Conservation (phyloP, 2,329 filamentous ascomycete species). For the Drechslera avenae region DNA sequence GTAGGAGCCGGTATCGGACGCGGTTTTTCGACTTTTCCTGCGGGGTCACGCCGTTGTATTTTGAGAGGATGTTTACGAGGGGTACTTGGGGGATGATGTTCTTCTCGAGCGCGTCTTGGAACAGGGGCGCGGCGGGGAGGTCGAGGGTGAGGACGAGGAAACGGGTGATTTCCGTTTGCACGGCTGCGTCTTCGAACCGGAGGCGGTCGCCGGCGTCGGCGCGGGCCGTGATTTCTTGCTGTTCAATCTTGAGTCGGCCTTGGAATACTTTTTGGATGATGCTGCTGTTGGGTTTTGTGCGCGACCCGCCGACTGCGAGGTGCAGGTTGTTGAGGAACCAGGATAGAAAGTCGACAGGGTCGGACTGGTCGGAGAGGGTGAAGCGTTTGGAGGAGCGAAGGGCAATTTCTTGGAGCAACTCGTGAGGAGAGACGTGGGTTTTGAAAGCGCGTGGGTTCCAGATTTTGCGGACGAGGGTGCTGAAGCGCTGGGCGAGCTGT, state of each 20-base stretch:
- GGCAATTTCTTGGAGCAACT: slow-evolving; percentile 92
- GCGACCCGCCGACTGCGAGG: slow-evolving; percentile 85
- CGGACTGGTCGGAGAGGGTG: slow-evolving; percentile 85
- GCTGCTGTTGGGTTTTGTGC: slow-evolving; percentile 80
- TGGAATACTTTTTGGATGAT: slow-evolving; percentile 94
- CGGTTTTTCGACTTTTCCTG: slow-evolving; percentile 90
- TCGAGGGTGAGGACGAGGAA: slow-evolving; percentile 95
- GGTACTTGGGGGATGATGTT: slow-evolving; percentile 97
- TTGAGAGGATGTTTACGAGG: slow-evolving; percentile 74
- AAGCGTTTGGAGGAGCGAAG: slow-evolving; percentile 90
- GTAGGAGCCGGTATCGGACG: slow-evolving; percentile 84
- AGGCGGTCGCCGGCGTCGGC: slow-evolving; percentile 85
- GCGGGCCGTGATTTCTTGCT: slow-evolving; percentile 89
- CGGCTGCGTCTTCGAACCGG: slow-evolving; percentile 90
- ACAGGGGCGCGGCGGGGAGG: slow-evolving; percentile 86
- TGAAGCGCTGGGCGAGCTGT: slow-evolving; percentile 86
- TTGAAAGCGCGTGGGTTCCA: slow-evolving; percentile 98
- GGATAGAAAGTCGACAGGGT: slow-evolving; percentile 93
- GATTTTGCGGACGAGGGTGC: slow-evolving; percentile 90
- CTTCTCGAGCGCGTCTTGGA: slow-evolving; percentile 91
- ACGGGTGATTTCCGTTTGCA: slow-evolving; percentile 75
- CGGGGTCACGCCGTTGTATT: slow-evolving; percentile 87
- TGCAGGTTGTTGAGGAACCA: slow-evolving; percentile 99
- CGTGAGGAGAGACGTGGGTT: slow-evolving; percentile 94
- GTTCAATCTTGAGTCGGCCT: slow-evolving; percentile 88